These are phyloP conservation scores for Cornus kousa DNA, from an alignment of 148 eudicot species.

Conservation along the genomic window DNA sequence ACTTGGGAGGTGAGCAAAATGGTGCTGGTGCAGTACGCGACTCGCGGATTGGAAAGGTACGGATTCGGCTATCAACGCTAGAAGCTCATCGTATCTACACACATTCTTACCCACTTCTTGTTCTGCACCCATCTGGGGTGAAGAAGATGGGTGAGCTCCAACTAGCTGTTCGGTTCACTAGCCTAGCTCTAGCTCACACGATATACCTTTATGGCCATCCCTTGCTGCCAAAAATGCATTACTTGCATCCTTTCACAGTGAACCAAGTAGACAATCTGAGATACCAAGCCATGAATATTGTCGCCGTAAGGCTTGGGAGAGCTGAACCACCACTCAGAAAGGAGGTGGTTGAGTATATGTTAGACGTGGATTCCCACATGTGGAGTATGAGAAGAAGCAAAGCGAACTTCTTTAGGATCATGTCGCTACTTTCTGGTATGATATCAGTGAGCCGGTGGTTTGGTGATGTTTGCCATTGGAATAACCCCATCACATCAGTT, in stretches of 20 bases:
- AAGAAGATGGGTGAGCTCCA: constrained; percentile 50
- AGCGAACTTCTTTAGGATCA: constrained; percentile 44
- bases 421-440: constrained; percentile 31
- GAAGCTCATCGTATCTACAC: constrained; percentile 37
- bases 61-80: constrained; percentile 34
- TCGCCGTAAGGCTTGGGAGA: constrained; percentile 31
- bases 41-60: constrained; percentile 37
- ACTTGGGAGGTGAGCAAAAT: constrained; percentile 23
- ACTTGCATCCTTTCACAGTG: constrained; percentile 40
- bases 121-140: constrained; percentile 32
- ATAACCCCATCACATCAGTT: constrained; percentile 33
- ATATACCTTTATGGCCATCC: constrained; percentile 33
- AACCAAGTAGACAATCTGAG: constrained; percentile 42
- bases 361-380: constrained; percentile 47
- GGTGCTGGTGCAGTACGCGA: constrained; percentile 27
- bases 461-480: constrained; percentile 38
- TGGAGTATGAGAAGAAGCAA: constrained; percentile 54
- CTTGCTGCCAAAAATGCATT: constrained; percentile 45
- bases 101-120: constrained; percentile 36
- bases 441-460: constrained; percentile 32
- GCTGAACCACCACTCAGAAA: constrained; percentile 42
- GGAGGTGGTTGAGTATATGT: constrained; percentile 43
- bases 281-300: constrained; percentile 41
- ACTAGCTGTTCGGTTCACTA: constrained; percentile 37
- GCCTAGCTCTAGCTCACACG: constrained; percentile 32